Evolutionary conservation across 2,329 filamentous ascomycete species (phyloP), one percentile per base, ranked within the genome.

Genomic region (Aspergillus hortae): DNA sequence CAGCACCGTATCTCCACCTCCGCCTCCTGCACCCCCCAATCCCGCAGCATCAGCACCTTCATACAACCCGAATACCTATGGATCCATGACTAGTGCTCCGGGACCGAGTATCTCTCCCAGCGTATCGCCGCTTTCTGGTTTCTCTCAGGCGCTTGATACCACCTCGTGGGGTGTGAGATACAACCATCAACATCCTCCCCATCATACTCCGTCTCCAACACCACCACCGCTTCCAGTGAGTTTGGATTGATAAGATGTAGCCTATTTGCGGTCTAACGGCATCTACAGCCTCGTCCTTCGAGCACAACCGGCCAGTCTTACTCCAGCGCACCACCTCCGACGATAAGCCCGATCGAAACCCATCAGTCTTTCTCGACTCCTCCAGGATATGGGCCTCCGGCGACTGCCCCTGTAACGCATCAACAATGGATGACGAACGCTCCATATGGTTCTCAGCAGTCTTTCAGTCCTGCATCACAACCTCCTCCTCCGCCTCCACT

Each of bases 161-260:
- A 64, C 68, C 14, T 59, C 60, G 14, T 77, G 74, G 74, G 74
- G 74, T 23, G 73, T 76, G 43, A 68, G 68, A 48, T 76, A 73
- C 54, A 75, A 74, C 52, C 67, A 66, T 45, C 67, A 67, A 36
- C 60, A 63, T 45, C 49, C 35, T 7, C 35, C 35, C 12, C 11
- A 4, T 50, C 60, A 58, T 49, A 57, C 55, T 9, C 55, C 62
- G 27, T 56, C 59, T 21, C 61, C 65, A 35, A 70, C 68, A 23
- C 67, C 71, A 17, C 71, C 68, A 19, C 67, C 71, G 23, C 60
- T 75, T 19, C 72, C 72, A 11, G 72, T 74, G 64, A 55, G 67
- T 62, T 49, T 51, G 41, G 15, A 12, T 35, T n/a, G 6, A 1
- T 12, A 23, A 12, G 19, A 25, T 27, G 46, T 11, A 10, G 32